Evolutionary conservation across 1,139 yeast species (phyloP).

Genomic region (Blastobotrys ciferrii): DNA sequence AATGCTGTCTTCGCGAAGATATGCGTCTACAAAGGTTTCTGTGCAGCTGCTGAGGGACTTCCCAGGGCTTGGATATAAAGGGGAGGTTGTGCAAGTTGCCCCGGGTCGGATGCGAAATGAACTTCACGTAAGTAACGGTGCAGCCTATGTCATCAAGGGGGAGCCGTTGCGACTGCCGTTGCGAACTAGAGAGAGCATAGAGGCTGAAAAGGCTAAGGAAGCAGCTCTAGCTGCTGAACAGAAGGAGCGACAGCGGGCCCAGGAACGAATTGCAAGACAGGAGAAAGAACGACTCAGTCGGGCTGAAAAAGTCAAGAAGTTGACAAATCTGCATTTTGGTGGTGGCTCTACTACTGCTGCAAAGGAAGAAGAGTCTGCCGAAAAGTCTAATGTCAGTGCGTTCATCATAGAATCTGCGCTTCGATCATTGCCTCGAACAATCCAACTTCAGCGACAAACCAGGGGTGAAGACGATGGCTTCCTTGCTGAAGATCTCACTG

Average conservation of each 20-base stretch:
- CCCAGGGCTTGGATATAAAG: slow-evolving; percentile 56
- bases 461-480: slow-evolving; percentile 13
- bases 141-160: slow-evolving; percentile 58
- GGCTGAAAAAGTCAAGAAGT: slow-evolving; percentile 13
- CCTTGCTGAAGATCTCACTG: slow-evolving; percentile 16
- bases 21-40: too few species aligned
- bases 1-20: too few species aligned
- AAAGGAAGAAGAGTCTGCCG: slow-evolving; percentile 11
- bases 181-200: slow-evolving; percentile 40
- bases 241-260: slow-evolving; percentile 11
- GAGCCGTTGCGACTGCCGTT: slow-evolving; percentile 62
- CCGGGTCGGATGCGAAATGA: slow-evolving; percentile 83
- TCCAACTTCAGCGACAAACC: slow-evolving; percentile 19
- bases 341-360: slow-evolving; percentile 10
- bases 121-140: slow-evolving; percentile 68
- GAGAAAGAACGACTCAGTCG: slow-evolving; percentile 13
- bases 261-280: slow-evolving; percentile 12
- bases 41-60: too few species aligned
- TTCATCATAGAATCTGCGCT: slow-evolving; percentile 25
- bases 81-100: slow-evolving; percentile 73
- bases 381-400: not conserved
- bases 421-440: slow-evolving; percentile 26
- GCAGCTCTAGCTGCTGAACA: slow-evolving; percentile 14
- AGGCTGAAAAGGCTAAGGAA: slow-evolving; percentile 15
- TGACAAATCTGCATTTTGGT: slow-evolving; percentile 16